A percentile compares a stretch with the other conserved stretches of the same genome.
Evolutionary conservation across 2,329 filamentous ascomycete species (phyloP).

Genomic region (Didymella exigua): DNA sequence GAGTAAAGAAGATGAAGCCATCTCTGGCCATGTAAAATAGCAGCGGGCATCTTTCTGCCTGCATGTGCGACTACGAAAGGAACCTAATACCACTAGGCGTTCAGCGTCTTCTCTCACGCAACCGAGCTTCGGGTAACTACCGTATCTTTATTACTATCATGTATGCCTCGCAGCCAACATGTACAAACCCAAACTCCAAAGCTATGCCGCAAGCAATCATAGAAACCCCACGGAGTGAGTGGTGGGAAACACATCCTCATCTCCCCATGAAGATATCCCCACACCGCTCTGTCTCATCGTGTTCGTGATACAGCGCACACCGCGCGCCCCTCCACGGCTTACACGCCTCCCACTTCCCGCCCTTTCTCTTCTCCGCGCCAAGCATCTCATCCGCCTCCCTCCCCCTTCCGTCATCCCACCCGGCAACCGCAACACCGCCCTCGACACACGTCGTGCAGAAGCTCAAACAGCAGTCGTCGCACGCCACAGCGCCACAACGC

Average conservation of each 20-base stretch:
- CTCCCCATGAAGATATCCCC: constrained; percentile 40
- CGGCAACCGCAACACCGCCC: constrained; percentile 38
- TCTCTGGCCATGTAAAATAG: constrained; percentile 35
- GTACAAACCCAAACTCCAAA: neutral
- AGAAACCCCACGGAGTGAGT: too few species aligned
- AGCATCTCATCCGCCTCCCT: constrained; percentile 19
- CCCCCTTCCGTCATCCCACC: constrained; percentile 38
- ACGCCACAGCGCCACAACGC: constrained; percentile 44
- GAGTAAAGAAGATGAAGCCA: constrained; percentile 12
- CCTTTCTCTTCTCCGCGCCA: constrained; percentile 34
- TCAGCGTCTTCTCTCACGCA: constrained; percentile 1
- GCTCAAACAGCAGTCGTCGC: constrained; percentile 49
- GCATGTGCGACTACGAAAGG: constrained; percentile 12
- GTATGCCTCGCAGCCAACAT: neutral
- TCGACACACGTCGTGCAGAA: constrained; percentile 51
- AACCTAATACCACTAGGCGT: constrained; percentile 8
- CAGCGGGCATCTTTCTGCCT: constrained; percentile 10
- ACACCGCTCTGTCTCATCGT: constrained; percentile 45
- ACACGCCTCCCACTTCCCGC: constrained; percentile 42
- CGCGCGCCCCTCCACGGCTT: constrained; percentile 46
- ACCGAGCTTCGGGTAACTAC: neutral
- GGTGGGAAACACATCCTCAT: constrained; percentile 21
- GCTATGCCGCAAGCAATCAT: constrained; percentile 11
- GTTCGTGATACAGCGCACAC: constrained; percentile 48
- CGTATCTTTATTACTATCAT: neutral